Evolutionary conservation across 192 early-diverging fungal genomes (phyloP).

Genomic region (Linnemannia zychae): DNA sequence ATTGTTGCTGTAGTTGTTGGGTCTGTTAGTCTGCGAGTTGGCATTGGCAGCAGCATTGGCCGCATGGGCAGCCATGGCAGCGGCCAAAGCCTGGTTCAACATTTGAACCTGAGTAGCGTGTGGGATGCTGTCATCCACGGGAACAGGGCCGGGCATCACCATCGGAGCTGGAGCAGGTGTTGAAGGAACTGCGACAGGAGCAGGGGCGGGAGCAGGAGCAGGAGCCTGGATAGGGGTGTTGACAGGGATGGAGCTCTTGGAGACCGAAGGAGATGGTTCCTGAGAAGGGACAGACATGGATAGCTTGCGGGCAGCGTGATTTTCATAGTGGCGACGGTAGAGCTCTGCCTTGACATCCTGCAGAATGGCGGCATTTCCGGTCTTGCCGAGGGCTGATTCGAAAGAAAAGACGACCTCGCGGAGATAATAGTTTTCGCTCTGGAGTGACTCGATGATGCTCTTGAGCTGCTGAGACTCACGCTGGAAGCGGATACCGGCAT

Average conservation of each 20-base stretch:
- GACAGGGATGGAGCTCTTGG: slow-evolving; percentile 2
- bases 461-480: slow-evolving; percentile 56
- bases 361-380: slow-evolving; percentile 36
- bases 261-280: slow-evolving; percentile 8
- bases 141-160: slow-evolving; percentile 34
- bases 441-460: slow-evolving; percentile 51
- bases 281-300: slow-evolving; percentile 25
- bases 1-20: slow-evolving; percentile 11
- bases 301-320: slow-evolving; percentile 37
- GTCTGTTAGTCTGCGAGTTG: not conserved
- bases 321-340: slow-evolving; percentile 55
- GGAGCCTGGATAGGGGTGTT: not conserved
- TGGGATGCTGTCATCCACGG: slow-evolving; percentile 45
- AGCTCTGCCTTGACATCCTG: slow-evolving; percentile 58
- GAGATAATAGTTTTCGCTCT: slow-evolving; percentile 62
- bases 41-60: slow-evolving; percentile 7
- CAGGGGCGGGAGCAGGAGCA: slow-evolving; percentile 2
- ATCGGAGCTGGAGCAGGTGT: slow-evolving; percentile 1
- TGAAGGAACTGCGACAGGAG: not conserved
- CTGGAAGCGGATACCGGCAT: slow-evolving; percentile 46
- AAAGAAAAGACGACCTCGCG: slow-evolving; percentile 61
- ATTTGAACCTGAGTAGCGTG: slow-evolving; percentile 48
- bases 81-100: slow-evolving; percentile 48
- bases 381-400: slow-evolving; percentile 57
- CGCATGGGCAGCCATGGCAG: slow-evolving; percentile 42